These are phyloP conservation scores for Blastobotrys buckinghamii DNA, from an alignment of 1,139 yeast species.

Conservation along the genomic window DNA sequence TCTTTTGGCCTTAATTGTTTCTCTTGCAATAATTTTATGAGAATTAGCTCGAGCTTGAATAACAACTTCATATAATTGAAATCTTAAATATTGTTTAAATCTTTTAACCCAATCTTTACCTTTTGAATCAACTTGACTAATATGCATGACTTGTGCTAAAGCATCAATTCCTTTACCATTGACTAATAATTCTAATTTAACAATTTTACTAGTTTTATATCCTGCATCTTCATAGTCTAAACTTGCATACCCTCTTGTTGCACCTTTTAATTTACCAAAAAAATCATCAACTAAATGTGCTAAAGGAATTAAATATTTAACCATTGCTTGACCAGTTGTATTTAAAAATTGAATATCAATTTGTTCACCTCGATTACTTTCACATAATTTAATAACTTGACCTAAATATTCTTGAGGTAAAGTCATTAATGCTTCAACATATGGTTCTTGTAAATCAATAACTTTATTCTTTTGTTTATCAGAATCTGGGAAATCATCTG, in stretches of 20 bases:
- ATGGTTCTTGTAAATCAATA: constrained; percentile 71
- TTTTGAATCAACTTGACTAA: constrained; percentile 61
- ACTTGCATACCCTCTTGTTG: constrained; percentile 89
- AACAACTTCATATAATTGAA: constrained; percentile 86
- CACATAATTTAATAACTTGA: constrained; percentile 77
- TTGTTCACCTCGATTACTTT: constrained; percentile 76
- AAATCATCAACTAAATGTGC: constrained; percentile 92
- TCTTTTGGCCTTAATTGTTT: constrained; percentile 86
- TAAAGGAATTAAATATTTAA: constrained; percentile 76
- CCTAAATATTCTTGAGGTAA: constrained; percentile 89
- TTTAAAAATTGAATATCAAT: constrained; percentile 70
- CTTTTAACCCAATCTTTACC: constrained; percentile 81
- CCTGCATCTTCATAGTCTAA: constrained; percentile 94
- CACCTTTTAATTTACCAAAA: constrained; percentile 86
- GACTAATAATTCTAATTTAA: constrained; percentile 81
- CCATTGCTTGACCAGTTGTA: constrained; percentile 69
- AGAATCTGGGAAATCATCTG: constrained; percentile 81
- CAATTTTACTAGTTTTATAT: constrained; percentile 70
- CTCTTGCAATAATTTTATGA: constrained; percentile 78
- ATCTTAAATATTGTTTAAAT: constrained; percentile 70
- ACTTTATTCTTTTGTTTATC: constrained; percentile 40
- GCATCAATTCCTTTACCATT: constrained; percentile 93
- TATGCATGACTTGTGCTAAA: constrained; percentile 81
- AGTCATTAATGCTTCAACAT: constrained; percentile 85
- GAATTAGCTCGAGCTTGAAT: constrained; percentile 82